phyloP scores from a whole-genome alignment of 495 filamentous ascomycete species.

The Podospora pseudocomata region DNA sequence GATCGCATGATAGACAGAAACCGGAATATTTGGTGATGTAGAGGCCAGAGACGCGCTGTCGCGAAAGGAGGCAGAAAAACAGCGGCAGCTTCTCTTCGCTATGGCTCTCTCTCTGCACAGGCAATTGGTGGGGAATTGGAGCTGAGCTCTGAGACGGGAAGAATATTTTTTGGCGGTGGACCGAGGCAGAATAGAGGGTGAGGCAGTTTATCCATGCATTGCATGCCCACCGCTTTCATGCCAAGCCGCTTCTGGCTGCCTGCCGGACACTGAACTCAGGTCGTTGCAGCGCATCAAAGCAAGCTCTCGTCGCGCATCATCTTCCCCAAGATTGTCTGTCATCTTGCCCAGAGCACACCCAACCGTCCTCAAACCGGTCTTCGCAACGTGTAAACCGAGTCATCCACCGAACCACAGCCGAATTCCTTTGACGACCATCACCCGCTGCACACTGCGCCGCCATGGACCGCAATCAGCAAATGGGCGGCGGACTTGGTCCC shows the following conservation, averaged over 20 bases:
- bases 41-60: conserved; percentile 5
- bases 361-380: too few relatives aligned
- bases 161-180: conserved; percentile 42
- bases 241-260: conserved; percentile 1
- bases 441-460: conserved; percentile 17
- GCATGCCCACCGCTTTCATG: background rate
- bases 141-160: conserved; percentile 17
- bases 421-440: conserved; percentile 1
- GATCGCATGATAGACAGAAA: conserved; percentile 5
- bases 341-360: too few relatives aligned
- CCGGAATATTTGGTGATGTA: background rate
- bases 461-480: conserved; percentile 44
- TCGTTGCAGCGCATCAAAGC: background rate
- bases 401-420: background rate
- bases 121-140: conserved; percentile 31
- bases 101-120: conserved; percentile 24
- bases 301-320: background rate
- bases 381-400: too few relatives aligned
- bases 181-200: conserved; percentile 28
- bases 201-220: conserved; percentile 13
- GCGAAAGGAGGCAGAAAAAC: conserved; percentile 8
- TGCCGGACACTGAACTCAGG: background rate
- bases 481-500: conserved; percentile 49
- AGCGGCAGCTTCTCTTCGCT: conserved; percentile 12
- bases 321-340: background rate